A percentile compares a stretch with the other conserved stretches of the same genome.
Evolutionary conservation across 805 yeast genomes (phyloP).

Genomic region (Candida insectorum): DNA sequence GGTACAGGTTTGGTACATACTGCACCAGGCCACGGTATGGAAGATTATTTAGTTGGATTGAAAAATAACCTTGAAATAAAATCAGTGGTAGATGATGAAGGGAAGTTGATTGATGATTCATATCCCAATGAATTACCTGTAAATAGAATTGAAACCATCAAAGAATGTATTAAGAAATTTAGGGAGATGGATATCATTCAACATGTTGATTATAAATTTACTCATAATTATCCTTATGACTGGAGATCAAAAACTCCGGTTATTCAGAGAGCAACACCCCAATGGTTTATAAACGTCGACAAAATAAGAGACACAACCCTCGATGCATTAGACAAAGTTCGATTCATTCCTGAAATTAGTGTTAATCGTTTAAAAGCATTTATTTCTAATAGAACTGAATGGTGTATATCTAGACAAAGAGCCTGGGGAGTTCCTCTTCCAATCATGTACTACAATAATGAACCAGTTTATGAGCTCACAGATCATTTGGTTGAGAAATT

Average conservation of each 20-base stretch:
- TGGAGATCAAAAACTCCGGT: conserved; percentile 97
- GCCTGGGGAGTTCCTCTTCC: conserved; percentile 99
- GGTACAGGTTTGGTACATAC: conserved; percentile 97
- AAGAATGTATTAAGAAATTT: conserved; percentile 55
- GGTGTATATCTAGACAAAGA: conserved; percentile 98
- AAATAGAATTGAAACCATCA: conserved; percentile 20
- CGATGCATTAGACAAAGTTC: conserved; percentile 56
- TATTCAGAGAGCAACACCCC: conserved; percentile 92
- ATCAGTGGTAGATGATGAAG: conserved; percentile 79
- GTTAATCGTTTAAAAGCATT: conserved; percentile 68
- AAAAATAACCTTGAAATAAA: conserved; percentile 52
- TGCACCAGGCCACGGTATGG: conserved; percentile 98
- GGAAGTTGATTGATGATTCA: conserved; percentile 56
- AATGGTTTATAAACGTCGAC: conserved; percentile 91
- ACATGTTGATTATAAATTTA: conserved; percentile 46
- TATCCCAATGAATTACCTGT: conserved; percentile 42
- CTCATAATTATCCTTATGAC: conserved; percentile 92
- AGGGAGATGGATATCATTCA: conserved; percentile 43
- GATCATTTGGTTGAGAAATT: conserved; percentile 55
- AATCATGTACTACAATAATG: conserved; percentile 56
- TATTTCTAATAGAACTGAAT: conserved; percentile 75
- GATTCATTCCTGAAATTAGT: conserved; percentile 75
- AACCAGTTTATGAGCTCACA: conserved; percentile 59
- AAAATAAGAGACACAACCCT: conserved; percentile 63
- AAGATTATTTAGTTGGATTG: conserved; percentile 76